These are phyloP conservation scores for Malassezia dermatis DNA, from an alignment of 1,284 basidiomycete species.

Conservation along the genomic window DNA sequence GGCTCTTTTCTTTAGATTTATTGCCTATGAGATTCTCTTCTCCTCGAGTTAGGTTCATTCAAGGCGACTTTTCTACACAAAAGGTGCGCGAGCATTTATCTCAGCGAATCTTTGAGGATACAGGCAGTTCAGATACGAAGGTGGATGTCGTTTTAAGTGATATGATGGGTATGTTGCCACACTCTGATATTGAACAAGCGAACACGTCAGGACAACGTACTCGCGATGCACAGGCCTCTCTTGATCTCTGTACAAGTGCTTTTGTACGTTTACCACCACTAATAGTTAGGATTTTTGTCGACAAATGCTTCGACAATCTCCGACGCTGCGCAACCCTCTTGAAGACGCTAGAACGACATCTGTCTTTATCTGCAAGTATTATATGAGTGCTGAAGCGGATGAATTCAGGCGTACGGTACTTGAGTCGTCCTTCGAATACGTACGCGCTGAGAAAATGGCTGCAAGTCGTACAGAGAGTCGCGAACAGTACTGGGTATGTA, in stretches of 20 bases:
- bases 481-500: slow-evolving; percentile 39
- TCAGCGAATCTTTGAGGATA: not conserved
- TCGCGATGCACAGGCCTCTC: slow-evolving; percentile 13
- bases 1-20: slow-evolving; percentile 31
- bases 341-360: not conserved
- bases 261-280: not conserved
- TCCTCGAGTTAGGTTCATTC: slow-evolving; percentile 14
- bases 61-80: slow-evolving; percentile 29
- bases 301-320: not conserved
- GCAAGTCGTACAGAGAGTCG: slow-evolving; percentile 34
- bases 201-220: slow-evolving; percentile 13
- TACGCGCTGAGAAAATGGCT: slow-evolving; percentile 33
- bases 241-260: slow-evolving; percentile 17
- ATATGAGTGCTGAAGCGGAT: slow-evolving; percentile 31
- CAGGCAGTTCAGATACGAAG: not conserved
- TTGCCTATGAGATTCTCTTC: slow-evolving; percentile 18
- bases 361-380: slow-evolving; percentile 28
- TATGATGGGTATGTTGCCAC: slow-evolving; percentile 32
- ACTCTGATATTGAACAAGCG: not conserved
- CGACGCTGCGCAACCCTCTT: not conserved
- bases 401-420: slow-evolving; percentile 27
- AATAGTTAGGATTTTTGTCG: not conserved
- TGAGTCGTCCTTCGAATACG: slow-evolving; percentile 23
- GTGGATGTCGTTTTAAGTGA: slow-evolving; percentile 39
- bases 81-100: slow-evolving; percentile 16